phyloP scores from a whole-genome alignment of 208 protist species.

The Trypanosoma platydactyli region DNA sequence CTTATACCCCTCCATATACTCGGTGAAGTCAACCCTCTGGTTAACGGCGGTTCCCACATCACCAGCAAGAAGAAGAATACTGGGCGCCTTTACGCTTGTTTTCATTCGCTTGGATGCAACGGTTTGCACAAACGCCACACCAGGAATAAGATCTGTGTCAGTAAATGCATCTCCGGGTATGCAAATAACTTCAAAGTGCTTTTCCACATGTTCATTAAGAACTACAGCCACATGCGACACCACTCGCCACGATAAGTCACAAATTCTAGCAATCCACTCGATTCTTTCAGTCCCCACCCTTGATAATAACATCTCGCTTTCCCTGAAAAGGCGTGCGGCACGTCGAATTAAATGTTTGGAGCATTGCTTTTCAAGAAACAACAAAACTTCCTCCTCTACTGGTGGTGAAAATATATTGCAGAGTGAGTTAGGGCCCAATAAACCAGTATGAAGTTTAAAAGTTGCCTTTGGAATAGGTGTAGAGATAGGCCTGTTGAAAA shows the following conservation, averaged over 20 bases:
- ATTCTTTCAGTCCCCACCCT: neutral
- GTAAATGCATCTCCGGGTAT: conserved; percentile 22
- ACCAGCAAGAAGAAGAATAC: conserved; percentile 63
- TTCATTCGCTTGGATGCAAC: conserved; percentile 39
- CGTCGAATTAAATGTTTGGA: conserved; percentile 31
- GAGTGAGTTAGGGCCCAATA: neutral
- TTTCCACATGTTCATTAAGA: conserved; percentile 17
- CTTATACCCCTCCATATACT: conserved; percentile 60
- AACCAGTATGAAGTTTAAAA: neutral
- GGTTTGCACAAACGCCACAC: conserved; percentile 27
- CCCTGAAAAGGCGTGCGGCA: conserved; percentile 18
- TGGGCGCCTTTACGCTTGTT: conserved; percentile 36
- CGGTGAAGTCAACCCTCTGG: conserved; percentile 36
- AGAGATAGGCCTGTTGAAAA: neutral
- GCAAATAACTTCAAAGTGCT: conserved; percentile 35
- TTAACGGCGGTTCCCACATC: conserved; percentile 40
- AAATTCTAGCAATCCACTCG: conserved; percentile 29
- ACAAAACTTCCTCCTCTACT: conserved; percentile 2
- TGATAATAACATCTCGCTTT: conserved; percentile 6
- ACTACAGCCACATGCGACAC: conserved; percentile 21
- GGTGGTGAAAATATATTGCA: conserved; percentile 15
- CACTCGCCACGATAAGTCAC: conserved; percentile 31
- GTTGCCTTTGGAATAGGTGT: conserved; percentile 17
- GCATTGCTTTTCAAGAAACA: conserved; percentile 11
- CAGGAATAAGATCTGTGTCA: conserved; percentile 28